A percentile compares a stretch with the other conserved stretches of the same genome.
Conservation (phyloP, 805 yeast genomes). For the Zygotorulaspora florentina region DNA sequence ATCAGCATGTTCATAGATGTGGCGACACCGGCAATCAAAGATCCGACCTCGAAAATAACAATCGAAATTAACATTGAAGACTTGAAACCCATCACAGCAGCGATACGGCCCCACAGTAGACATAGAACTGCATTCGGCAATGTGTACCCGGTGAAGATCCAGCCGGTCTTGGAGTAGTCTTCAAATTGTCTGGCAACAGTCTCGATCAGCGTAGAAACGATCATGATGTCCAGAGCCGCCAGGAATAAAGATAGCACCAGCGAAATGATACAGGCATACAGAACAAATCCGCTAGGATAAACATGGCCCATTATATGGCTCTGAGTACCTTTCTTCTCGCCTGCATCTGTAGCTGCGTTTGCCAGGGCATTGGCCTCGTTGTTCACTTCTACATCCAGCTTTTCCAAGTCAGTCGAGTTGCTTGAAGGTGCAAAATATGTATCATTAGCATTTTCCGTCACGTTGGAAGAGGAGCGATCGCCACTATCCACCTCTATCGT, state of each 20-base stretch:
- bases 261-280: conserved; percentile 13
- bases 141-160: conserved; percentile 55
- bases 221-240: conserved; percentile 57
- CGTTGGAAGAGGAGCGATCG: not conserved
- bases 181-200: conserved; percentile 47
- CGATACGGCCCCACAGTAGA: conserved; percentile 54
- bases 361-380: not conserved
- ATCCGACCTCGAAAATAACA: conserved; percentile 56
- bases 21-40: conserved; percentile 54
- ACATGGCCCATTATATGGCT: not conserved
- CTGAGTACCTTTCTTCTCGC: too few species aligned
- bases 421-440: not conserved
- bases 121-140: conserved; percentile 51
- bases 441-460: not conserved
- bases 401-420: conserved; percentile 1
- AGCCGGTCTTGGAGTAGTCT: conserved; percentile 49
- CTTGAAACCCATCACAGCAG: conserved; percentile 57
- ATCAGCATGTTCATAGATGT: conserved; percentile 55
- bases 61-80: conserved; percentile 46
- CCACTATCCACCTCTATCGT: not conserved
- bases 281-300: conserved; percentile 10
- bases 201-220: conserved; percentile 48
- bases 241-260: conserved; percentile 28
- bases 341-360: not conserved
- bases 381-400: not conserved